phyloP scores from a whole-genome alignment of 2,329 filamentous ascomycete genomes.

The Penicillium expansum region DNA sequence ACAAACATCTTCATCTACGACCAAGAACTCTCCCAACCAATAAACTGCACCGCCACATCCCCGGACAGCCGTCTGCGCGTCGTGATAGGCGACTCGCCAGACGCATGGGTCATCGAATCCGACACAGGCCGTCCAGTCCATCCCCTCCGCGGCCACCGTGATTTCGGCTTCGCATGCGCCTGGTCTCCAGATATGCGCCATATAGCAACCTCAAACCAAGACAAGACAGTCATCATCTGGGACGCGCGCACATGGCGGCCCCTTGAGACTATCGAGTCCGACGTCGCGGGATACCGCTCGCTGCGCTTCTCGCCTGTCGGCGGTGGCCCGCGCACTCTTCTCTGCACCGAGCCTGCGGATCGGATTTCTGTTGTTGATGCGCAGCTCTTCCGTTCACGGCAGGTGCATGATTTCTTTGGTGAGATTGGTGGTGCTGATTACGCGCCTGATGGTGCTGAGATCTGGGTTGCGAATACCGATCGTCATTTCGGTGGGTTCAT shows the following conservation, averaged over 20 bases:
- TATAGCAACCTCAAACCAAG: conserved; percentile 48
- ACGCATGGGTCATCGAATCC: conserved; percentile 44
- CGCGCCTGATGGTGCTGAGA: conserved; percentile 39
- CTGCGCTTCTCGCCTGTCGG: conserved; percentile 46
- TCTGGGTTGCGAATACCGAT: conserved; percentile 48
- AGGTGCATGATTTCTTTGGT: conserved; percentile 48
- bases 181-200: conserved; percentile 50
- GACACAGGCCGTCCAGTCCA: conserved; percentile 43
- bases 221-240: conserved; percentile 48
- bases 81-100: conserved; percentile 44
- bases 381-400: conserved; percentile 41
- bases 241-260: conserved; percentile 44
- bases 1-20: conserved; percentile 43
- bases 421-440: conserved; percentile 46
- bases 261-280: conserved; percentile 42
- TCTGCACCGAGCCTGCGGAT: conserved; percentile 46
- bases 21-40: conserved; percentile 39
- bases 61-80: conserved; percentile 45
- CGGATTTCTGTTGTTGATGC: conserved; percentile 47
- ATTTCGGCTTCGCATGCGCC: conserved; percentile 48
- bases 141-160: conserved; percentile 40
- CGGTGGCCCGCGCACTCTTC: conserved; percentile 43
- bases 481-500: conserved; percentile 45
- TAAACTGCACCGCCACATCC: conserved; percentile 48
- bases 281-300: conserved; percentile 46